phyloP scores from a whole-genome alignment of 2,329 filamentous ascomycete species.

The Dichotomopilus funicola region DNA sequence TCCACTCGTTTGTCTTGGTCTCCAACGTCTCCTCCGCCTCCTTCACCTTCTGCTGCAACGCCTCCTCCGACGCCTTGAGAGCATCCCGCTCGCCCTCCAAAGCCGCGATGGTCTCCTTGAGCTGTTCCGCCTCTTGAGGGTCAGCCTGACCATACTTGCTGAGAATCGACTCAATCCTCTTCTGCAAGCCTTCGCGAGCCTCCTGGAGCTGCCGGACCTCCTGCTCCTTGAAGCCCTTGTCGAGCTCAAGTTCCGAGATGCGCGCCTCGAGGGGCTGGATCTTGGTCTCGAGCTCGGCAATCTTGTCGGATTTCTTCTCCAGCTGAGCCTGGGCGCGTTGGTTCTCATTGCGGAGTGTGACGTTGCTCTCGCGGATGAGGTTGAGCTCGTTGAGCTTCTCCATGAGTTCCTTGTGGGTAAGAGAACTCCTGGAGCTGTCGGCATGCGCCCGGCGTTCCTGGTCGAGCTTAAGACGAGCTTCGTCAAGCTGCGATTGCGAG shows the following conservation, averaged over 20 bases:
- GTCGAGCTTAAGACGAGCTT: slow-evolving; percentile 79
- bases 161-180: slow-evolving; percentile 90
- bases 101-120: slow-evolving; percentile 68
- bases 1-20: slow-evolving; percentile 49
- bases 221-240: slow-evolving; percentile 73
- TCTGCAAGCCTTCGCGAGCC: slow-evolving; percentile 91
- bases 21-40: slow-evolving; percentile 48
- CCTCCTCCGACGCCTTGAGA: slow-evolving; percentile 43
- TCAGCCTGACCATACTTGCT: slow-evolving; percentile 95
- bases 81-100: slow-evolving; percentile 60
- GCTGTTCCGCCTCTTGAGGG: slow-evolving; percentile 81
- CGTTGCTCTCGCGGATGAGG: slow-evolving; percentile 89
- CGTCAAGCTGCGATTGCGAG: slow-evolving; percentile 79
- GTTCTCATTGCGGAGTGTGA: slow-evolving; percentile 80
- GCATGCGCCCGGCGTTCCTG: slow-evolving; percentile 75
- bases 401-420: slow-evolving; percentile 84
- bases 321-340: slow-evolving; percentile 72
- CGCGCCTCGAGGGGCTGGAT: slow-evolving; percentile 77
- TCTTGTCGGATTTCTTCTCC: slow-evolving; percentile 63
- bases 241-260: slow-evolving; percentile 75
- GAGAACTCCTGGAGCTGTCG: slow-evolving; percentile 64
- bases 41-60: slow-evolving; percentile 48
- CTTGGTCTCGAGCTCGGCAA: slow-evolving; percentile 66
- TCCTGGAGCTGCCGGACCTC: slow-evolving; percentile 85
- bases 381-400: slow-evolving; percentile 94